Evolutionary conservation across 768 basidiomycete species (phyloP).

Genomic region (Pluteus cervinus): DNA sequence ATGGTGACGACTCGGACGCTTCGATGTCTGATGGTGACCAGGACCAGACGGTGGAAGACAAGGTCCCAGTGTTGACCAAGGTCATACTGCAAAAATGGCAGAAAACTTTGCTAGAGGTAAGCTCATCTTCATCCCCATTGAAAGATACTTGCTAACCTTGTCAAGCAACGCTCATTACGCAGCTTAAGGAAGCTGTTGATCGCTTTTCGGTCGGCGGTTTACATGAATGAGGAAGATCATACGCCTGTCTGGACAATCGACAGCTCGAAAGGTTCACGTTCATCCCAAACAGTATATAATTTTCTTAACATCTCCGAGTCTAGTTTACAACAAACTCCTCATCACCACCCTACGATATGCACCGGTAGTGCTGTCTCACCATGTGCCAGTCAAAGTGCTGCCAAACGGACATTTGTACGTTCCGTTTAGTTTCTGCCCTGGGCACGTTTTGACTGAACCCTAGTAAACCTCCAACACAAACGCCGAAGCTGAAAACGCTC

Average conservation of each 20-base stretch:
- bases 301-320: constrained; percentile 6
- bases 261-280: constrained; percentile 54
- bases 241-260: constrained; percentile 85
- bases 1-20: constrained; percentile 30
- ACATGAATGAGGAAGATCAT: constrained; percentile 83
- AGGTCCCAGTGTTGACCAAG: constrained; percentile 57
- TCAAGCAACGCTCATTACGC: constrained; percentile 77
- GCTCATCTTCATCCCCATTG: constrained; percentile 12
- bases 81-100: constrained; percentile 80
- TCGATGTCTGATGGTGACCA: constrained; percentile 38
- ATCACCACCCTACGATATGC: constrained; percentile 85
- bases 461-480: constrained; percentile 83
- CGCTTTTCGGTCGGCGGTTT: constrained; percentile 86
- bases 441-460: constrained; percentile 2
- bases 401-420: constrained; percentile 83
- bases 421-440: constrained; percentile 1
- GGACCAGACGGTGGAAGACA: constrained; percentile 44
- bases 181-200: constrained; percentile 79
- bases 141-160: not conserved
- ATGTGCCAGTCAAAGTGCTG: constrained; percentile 81
- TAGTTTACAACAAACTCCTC: constrained; percentile 94
- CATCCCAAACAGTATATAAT: not conserved
- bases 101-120: constrained; percentile 77
- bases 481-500: constrained; percentile 73
- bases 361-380: constrained; percentile 81